A percentile compares a stretch with the other conserved stretches of the same genome.
phyloP scores from a whole-genome alignment of 306 rosid genomes.

The Gastrolobium villosum region DNA sequence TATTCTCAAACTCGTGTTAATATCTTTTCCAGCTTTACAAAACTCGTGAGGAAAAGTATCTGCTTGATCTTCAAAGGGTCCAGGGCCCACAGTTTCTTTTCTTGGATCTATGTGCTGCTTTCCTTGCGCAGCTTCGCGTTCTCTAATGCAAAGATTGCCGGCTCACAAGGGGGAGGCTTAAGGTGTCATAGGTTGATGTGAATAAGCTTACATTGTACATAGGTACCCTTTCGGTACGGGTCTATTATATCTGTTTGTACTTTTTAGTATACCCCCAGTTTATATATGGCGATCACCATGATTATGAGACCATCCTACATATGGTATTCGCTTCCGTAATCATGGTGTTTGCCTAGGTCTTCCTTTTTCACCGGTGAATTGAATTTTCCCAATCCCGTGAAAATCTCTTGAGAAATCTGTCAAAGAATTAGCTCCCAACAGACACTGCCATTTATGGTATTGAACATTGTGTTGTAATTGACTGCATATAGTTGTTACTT shows the following conservation, averaged over 20 bases:
- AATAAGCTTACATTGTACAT: slow-evolving; percentile 58
- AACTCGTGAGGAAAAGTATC: slow-evolving; percentile 86
- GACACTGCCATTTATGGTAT: slow-evolving; percentile 35
- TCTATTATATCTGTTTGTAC: slow-evolving; percentile 25
- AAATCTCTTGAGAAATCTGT: slow-evolving; percentile 36
- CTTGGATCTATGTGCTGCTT: slow-evolving; percentile 95
- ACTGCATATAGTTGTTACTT: slow-evolving; percentile 6
- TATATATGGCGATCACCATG: slow-evolving; percentile 61
- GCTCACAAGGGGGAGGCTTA: slow-evolving; percentile 44
- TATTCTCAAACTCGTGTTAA: slow-evolving; percentile 13
- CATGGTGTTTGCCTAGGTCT: slow-evolving; percentile 38
- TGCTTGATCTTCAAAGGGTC: slow-evolving; percentile 93
- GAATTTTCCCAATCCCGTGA: slow-evolving; percentile 40
- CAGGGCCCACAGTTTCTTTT: slow-evolving; percentile 95
- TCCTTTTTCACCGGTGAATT: slow-evolving; percentile 32
- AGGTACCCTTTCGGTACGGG: slow-evolving; percentile 44
- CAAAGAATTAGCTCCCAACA: slow-evolving; percentile 20
- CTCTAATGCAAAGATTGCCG: slow-evolving; percentile 52
- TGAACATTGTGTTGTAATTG: slow-evolving; percentile 44
- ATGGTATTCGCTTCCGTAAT: slow-evolving; percentile 44
- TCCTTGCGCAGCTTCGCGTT: slow-evolving; percentile 87
- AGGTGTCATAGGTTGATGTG: slow-evolving; percentile 51
- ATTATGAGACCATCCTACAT: slow-evolving; percentile 51
- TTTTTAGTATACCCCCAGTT: slow-evolving; percentile 47
- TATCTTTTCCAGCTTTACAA: slow-evolving; percentile 79